Percentiles rank a stretch among this genome's conserved stretches.
These are phyloP conservation scores for Penicillium ucsense DNA, from an alignment of 495 filamentous ascomycete species.

Conservation along the genomic window DNA sequence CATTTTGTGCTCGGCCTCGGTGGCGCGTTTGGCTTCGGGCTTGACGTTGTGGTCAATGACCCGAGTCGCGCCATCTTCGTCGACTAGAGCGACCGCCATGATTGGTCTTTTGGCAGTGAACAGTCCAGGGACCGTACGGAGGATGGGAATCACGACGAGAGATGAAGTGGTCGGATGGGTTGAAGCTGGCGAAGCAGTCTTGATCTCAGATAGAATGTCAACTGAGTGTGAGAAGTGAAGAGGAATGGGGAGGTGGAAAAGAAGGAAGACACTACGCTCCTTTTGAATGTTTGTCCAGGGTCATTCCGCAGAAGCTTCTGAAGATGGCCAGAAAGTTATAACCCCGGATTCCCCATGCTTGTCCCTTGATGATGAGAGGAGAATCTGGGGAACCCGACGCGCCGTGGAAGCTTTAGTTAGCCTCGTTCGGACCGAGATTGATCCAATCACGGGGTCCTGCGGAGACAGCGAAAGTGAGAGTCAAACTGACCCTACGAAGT, in stretches of 20 bases:
- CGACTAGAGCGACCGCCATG: not conserved
- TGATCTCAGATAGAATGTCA: too few species aligned
- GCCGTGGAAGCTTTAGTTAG: not conserved
- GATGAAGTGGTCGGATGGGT: too few species aligned
- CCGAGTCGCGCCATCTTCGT: not conserved
- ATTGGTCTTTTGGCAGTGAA: not conserved
- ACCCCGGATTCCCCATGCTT: not conserved
- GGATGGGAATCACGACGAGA: too few species aligned
- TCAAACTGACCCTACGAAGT: too few species aligned
- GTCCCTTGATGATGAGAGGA: not conserved
- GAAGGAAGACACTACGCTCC: too few species aligned
- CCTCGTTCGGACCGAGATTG: conserved; percentile 2
- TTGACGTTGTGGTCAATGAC: not conserved
- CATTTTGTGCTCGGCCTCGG: conserved; percentile 1
- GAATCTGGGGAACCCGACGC: not conserved
- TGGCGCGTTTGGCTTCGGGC: not conserved
- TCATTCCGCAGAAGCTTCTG: not conserved
- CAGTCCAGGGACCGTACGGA: not conserved
- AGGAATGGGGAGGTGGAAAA: too few species aligned
- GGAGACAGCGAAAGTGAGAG: too few species aligned
- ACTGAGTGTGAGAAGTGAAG: too few species aligned
- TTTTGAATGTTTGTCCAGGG: too few species aligned
- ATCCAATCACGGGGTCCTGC: not conserved
- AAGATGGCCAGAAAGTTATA: not conserved
- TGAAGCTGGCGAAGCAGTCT: too few species aligned